Conservation (phyloP, 768 basidiomycete species). For the Boletus reticulatus region DNA sequence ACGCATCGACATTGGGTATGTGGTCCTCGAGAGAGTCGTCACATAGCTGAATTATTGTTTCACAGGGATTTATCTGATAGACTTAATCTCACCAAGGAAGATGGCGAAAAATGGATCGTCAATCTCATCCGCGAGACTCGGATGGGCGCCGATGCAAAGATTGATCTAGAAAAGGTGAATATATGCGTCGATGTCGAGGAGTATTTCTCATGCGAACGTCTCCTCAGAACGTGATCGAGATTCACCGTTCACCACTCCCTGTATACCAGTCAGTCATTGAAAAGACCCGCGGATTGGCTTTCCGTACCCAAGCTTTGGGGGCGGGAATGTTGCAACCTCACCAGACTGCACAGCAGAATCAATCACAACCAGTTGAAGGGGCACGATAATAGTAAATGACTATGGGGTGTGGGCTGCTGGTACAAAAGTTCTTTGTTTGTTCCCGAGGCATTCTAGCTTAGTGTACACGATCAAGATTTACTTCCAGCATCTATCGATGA, state of each 20-base stretch:
- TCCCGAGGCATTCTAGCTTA: no score
- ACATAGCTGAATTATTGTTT: neutral
- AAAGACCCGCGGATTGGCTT: conserved; percentile 87
- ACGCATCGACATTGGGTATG: conserved; percentile 81
- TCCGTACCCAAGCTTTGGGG: conserved; percentile 88
- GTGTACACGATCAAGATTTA: neutral
- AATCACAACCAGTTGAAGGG: conserved; percentile 30
- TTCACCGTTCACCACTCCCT: conserved; percentile 84
- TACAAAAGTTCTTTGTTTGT: conserved; percentile 1
- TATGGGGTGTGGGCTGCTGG: conserved; percentile 4
- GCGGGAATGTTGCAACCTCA: conserved; percentile 59
- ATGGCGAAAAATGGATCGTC: conserved; percentile 99
- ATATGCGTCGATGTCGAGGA: neutral
- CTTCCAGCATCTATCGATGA: conserved; percentile 38
- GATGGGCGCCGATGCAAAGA: conserved; percentile 96
- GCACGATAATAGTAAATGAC: conserved; percentile 17
- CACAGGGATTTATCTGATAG: conserved; percentile 87
- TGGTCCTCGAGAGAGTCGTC: neutral
- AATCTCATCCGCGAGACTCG: conserved; percentile 97
- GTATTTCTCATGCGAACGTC: conserved; percentile 6
- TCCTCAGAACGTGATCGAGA: conserved; percentile 91
- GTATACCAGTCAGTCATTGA: conserved; percentile 95
- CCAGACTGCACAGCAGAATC: conserved; percentile 29
- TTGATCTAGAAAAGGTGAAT: conserved; percentile 88
- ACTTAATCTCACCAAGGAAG: conserved; percentile 88